A percentile compares a stretch with the other conserved stretches of the same genome.
Evolutionary conservation across 1,284 basidiomycete genomes (phyloP).

Genomic region (Marasmius tenuissimus): DNA sequence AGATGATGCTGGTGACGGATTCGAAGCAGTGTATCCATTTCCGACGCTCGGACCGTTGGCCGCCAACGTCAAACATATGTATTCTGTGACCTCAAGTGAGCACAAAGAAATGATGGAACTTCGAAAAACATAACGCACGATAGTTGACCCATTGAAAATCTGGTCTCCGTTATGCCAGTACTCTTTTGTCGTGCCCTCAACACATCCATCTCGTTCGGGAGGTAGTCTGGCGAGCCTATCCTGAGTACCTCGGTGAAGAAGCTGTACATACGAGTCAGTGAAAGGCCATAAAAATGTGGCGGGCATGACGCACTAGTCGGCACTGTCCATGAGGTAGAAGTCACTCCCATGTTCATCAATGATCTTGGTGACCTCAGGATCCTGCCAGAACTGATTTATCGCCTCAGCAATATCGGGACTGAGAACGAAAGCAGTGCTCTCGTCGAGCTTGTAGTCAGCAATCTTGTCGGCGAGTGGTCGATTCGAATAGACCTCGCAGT

Average conservation of each 20-base stretch:
- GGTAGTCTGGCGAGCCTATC: constrained; percentile 66
- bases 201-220: constrained; percentile 78
- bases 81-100: constrained; percentile 43
- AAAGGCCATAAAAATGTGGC: background rate
- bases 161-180: constrained; percentile 81
- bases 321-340: constrained; percentile 6
- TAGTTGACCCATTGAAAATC: constrained; percentile 50
- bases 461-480: constrained; percentile 65
- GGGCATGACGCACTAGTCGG: constrained; percentile 44
- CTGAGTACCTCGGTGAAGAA: constrained; percentile 76
- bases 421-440: constrained; percentile 40
- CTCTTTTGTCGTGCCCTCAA: constrained; percentile 79
- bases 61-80: constrained; percentile 82
- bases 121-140: constrained; percentile 69
- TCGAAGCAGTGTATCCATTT: constrained; percentile 86
- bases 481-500: constrained; percentile 68
- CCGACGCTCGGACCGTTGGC: constrained; percentile 81
- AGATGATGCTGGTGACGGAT: constrained; percentile 82
- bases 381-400: constrained; percentile 86
- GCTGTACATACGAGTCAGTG: constrained; percentile 46
- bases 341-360: constrained; percentile 79
- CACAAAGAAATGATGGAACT: constrained; percentile 43
- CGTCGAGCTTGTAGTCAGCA: constrained; percentile 48
- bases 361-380: constrained; percentile 84
- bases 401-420: constrained; percentile 73